Conservation (phyloP, 768 basidiomycete species). For the Neoboletus magnificus region DNA sequence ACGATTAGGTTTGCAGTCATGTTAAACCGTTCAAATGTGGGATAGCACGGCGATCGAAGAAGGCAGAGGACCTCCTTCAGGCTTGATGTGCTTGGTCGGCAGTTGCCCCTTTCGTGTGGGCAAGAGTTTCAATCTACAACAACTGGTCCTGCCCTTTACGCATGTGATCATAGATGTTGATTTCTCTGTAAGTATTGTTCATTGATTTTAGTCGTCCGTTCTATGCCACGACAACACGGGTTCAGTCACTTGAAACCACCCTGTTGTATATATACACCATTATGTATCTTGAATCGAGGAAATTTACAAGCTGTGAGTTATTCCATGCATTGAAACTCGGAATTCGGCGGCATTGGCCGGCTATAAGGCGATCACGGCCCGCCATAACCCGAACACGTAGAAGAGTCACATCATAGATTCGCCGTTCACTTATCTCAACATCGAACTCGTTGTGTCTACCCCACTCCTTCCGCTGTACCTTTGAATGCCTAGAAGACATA, state of each 20-base stretch:
- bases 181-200: too few species aligned
- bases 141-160: background rate
- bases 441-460: slow-evolving; percentile 2
- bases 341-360: background rate
- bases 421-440: background rate
- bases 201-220: too few species aligned
- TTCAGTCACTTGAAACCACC: too few species aligned
- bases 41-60: slow-evolving; percentile 1
- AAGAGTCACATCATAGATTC: background rate
- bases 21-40: slow-evolving; percentile 13
- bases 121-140: background rate
- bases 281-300: too few species aligned
- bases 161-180: background rate
- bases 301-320: too few species aligned
- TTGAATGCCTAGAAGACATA: slow-evolving; percentile 20
- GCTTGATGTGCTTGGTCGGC: background rate
- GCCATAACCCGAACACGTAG: too few species aligned
- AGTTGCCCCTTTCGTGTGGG: too few species aligned
- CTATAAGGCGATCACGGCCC: too few species aligned
- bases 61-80: slow-evolving; percentile 3
- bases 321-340: too few species aligned
- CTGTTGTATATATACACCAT: too few species aligned
- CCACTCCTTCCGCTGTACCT: background rate
- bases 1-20: background rate
- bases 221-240: too few species aligned